These are phyloP conservation scores for Ophiosphaerella korrae DNA, from an alignment of 2,329 filamentous ascomycete species.

Conservation along the genomic window DNA sequence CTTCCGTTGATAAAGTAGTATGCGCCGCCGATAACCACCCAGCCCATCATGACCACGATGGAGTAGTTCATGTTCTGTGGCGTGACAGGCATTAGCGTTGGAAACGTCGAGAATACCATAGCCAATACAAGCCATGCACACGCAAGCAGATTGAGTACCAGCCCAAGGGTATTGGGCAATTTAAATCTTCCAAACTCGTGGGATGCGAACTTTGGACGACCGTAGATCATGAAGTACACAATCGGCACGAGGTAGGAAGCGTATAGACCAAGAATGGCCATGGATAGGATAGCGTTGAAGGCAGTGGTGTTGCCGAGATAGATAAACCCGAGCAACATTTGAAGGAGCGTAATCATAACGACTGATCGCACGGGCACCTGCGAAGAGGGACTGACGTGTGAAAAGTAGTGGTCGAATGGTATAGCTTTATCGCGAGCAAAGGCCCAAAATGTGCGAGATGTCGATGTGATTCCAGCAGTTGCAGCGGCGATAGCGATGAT, in stretches of 20 bases:
- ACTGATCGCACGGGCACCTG: conserved; percentile 49
- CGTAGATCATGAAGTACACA: conserved; percentile 45
- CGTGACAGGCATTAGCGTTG: conserved; percentile 48
- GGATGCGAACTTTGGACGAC: conserved; percentile 31
- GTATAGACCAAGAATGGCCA: conserved; percentile 17
- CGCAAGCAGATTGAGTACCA: conserved; percentile 48
- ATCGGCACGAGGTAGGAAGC: conserved; percentile 48
- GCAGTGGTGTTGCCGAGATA: conserved; percentile 51
- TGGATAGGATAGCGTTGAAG: conserved; percentile 20
- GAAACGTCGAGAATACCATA: conserved; percentile 55
- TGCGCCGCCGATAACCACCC: conserved; percentile 42
- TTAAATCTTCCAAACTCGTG: conserved; percentile 20
- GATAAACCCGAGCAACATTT: conserved; percentile 52
- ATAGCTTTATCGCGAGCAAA: conserved; percentile 37
- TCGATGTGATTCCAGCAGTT: conserved; percentile 29
- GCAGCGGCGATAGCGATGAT: conserved; percentile 22
- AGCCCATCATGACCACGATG: conserved; percentile 51
- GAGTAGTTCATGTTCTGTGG: conserved; percentile 56
- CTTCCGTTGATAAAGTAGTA: conserved; percentile 43
- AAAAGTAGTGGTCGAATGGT: conserved; percentile 12
- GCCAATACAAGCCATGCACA: conserved; percentile 53
- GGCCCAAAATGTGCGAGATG: conserved; percentile 34
- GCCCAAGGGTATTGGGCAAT: conserved; percentile 43
- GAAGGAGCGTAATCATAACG: conserved; percentile 47
- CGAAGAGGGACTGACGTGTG: not conserved